Conservation (phyloP, 2,329 filamentous ascomycete genomes). For the Aspergillus spinulosporus region DNA sequence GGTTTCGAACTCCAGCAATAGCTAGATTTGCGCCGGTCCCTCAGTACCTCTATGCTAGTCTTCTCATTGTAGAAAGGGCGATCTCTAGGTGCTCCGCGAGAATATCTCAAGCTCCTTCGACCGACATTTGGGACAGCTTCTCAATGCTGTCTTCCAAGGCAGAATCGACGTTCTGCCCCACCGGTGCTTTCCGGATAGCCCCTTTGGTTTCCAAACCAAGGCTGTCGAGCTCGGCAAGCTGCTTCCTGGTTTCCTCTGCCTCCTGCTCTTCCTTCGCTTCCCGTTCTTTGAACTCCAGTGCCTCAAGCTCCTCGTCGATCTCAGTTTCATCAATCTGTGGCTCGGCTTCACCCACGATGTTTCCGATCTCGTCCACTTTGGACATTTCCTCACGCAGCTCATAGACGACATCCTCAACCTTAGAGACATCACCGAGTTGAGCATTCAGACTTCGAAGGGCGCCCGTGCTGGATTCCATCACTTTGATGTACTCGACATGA, state of each 20-base stretch:
- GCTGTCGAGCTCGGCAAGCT: constrained; percentile 51
- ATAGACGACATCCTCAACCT: constrained; percentile 74
- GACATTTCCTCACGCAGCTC: constrained; percentile 75
- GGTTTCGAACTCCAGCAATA: constrained; percentile 12
- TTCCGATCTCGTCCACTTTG: constrained; percentile 77
- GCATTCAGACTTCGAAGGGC: constrained; percentile 73
- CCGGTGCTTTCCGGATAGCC: constrained; percentile 35
- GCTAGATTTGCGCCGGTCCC: neutral
- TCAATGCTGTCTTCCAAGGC: constrained; percentile 42
- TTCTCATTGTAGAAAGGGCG: too few species aligned
- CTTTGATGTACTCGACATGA: constrained; percentile 77
- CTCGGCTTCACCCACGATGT: constrained; percentile 68
- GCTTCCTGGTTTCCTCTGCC: constrained; percentile 50
- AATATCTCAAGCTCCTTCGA: constrained; percentile 33
- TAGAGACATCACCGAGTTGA: constrained; percentile 73
- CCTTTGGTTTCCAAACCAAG: constrained; percentile 45
- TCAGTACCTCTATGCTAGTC: neutral
- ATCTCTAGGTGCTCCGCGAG: too few species aligned
- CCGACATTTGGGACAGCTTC: constrained; percentile 44
- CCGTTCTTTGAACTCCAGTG: constrained; percentile 63
- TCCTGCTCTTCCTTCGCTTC: constrained; percentile 51
- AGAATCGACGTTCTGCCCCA: constrained; percentile 30
- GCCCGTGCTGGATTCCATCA: constrained; percentile 75
- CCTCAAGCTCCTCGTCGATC: constrained; percentile 83
- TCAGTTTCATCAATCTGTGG: constrained; percentile 71